Percentiles rank a stretch among this genome's conserved stretches.
Conservation (phyloP, 2,329 filamentous ascomycete genomes). For the Fusarium siculi region DNA sequence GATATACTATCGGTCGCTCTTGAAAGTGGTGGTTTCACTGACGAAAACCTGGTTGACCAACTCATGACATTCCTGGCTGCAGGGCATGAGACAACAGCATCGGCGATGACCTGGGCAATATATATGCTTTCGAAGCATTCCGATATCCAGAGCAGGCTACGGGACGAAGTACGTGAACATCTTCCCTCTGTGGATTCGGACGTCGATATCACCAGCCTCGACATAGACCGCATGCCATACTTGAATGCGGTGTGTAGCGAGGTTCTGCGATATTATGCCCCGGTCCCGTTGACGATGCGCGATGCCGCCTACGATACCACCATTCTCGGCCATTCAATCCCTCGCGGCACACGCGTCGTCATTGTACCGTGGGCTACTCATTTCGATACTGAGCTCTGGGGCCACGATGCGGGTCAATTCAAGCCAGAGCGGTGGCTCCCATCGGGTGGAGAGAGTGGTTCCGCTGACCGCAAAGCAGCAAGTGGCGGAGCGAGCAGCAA, state of each 20-base stretch:
- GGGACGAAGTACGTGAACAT: slow-evolving; percentile 71
- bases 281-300: slow-evolving; percentile 77
- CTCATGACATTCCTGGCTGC: slow-evolving; percentile 91
- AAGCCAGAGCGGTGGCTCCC: slow-evolving; percentile 81
- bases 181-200: slow-evolving; percentile 62
- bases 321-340: slow-evolving; percentile 72
- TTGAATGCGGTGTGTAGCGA: slow-evolving; percentile 84
- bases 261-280: slow-evolving; percentile 76
- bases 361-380: slow-evolving; percentile 76
- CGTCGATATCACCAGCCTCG: slow-evolving; percentile 52
- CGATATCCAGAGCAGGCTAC: slow-evolving; percentile 72
- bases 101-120: slow-evolving; percentile 78
- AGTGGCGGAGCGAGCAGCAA: slow-evolving; percentile 80
- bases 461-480: slow-evolving; percentile 57
- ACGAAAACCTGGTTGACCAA: slow-evolving; percentile 86
- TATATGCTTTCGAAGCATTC: slow-evolving; percentile 76
- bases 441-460: slow-evolving; percentile 49
- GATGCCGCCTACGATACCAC: slow-evolving; percentile 71
- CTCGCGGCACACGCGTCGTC: slow-evolving; percentile 75
- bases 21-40: slow-evolving; percentile 77
- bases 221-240: slow-evolving; percentile 81
- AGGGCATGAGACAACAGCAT: slow-evolving; percentile 82
- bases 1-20: slow-evolving; percentile 88
- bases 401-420: slow-evolving; percentile 77
- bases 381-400: slow-evolving; percentile 76